These are phyloP conservation scores for Teunomyces panamensis DNA, from an alignment of 805 yeast species.

Conservation along the genomic window DNA sequence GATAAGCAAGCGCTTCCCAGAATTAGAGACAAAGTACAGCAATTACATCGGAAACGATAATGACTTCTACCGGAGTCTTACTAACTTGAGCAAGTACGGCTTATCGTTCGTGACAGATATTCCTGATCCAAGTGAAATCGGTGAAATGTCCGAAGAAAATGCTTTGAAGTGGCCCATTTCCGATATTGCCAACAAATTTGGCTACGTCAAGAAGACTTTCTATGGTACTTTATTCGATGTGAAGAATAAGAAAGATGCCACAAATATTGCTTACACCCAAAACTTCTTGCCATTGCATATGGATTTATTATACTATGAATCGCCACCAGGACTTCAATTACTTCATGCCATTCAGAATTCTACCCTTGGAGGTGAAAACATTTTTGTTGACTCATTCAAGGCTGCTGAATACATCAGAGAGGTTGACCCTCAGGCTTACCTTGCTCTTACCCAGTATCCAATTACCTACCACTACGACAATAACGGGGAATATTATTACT, in stretches of 20 bases:
- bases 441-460: constrained; percentile 60
- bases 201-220: constrained; percentile 67
- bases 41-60: constrained; percentile 31
- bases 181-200: constrained; percentile 49
- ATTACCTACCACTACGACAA: constrained; percentile 67
- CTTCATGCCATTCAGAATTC: constrained; percentile 58
- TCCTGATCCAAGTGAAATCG: constrained; percentile 39
- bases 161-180: constrained; percentile 39
- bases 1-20: constrained; percentile 5
- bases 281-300: constrained; percentile 68
- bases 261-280: constrained; percentile 68
- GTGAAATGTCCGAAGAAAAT: constrained; percentile 39
- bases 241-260: constrained; percentile 45
- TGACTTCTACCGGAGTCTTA: constrained; percentile 37
- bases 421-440: constrained; percentile 59
- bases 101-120: constrained; percentile 51
- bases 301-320: constrained; percentile 74
- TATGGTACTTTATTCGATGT: constrained; percentile 75
- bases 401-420: constrained; percentile 58
- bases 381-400: constrained; percentile 66
- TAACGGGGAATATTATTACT: constrained; percentile 59
- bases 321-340: constrained; percentile 77
- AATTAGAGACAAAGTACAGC: constrained; percentile 29
- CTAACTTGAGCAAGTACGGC: constrained; percentile 54
- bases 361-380: constrained; percentile 63